Evolutionary conservation across 164 flowering plant species (phyloP).

Genomic region (Tinospora cordifolia): DNA sequence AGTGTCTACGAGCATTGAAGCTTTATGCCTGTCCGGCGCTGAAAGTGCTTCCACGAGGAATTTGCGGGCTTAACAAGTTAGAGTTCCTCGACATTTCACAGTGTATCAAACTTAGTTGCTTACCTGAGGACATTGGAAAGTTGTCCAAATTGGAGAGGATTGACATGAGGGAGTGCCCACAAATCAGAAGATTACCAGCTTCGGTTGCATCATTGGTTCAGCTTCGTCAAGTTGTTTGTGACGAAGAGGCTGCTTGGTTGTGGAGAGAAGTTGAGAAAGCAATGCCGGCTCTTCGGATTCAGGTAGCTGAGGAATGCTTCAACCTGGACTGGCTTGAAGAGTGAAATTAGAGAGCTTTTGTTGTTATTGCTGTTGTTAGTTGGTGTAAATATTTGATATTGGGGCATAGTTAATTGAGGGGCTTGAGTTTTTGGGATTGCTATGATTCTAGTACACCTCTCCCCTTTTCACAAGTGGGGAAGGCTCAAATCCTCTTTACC

Average conservation of each 20-base stretch:
- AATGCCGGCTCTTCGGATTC: conserved; percentile 36
- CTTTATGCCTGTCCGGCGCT: conserved; percentile 54
- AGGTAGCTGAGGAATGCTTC: conserved; percentile 44
- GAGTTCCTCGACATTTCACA: conserved; percentile 63
- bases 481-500: too few species aligned
- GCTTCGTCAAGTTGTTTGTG: conserved; percentile 50
- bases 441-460: not conserved
- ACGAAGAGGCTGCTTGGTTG: conserved; percentile 45
- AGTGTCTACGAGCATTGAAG: conserved; percentile 38
- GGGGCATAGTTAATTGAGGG: not conserved
- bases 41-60: conserved; percentile 39
- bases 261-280: conserved; percentile 48
- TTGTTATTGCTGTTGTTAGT: not conserved
- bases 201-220: conserved; percentile 31
- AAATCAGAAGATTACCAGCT: conserved; percentile 36
- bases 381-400: not conserved
- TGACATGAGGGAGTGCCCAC: conserved; percentile 70
- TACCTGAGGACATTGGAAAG: conserved; percentile 50
- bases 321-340: conserved; percentile 59
- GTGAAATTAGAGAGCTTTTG: conserved; percentile 11
- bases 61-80: conserved; percentile 35
- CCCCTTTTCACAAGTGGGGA: not conserved
- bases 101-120: conserved; percentile 49
- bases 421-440: not conserved
- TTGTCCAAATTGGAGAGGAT: conserved; percentile 54